phyloP scores from a whole-genome alignment of 139 green algal genomes.

The Coelastrella sp. region DNA sequence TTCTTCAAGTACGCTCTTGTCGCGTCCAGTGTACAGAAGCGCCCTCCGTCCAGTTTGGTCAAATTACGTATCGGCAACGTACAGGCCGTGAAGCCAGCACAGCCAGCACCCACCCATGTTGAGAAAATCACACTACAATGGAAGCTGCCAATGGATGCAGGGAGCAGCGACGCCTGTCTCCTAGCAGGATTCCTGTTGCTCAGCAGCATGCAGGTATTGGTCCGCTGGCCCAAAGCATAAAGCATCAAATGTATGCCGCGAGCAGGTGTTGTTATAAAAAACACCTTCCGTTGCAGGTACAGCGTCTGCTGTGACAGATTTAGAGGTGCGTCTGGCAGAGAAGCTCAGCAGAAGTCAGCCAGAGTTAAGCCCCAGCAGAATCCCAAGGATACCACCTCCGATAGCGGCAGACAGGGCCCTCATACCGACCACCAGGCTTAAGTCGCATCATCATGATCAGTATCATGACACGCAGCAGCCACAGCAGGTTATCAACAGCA shows the following conservation, averaged over 20 bases:
- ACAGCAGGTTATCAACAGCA: too few species aligned
- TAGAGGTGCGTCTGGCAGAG: background rate
- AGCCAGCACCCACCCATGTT: background rate
- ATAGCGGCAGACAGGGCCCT: background rate
- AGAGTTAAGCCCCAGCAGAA: conserved; percentile 24
- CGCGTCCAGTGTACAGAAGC: too few species aligned
- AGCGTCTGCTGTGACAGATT: background rate
- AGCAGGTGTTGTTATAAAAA: too few species aligned
- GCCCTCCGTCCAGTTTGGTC: too few species aligned
- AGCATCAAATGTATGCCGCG: too few species aligned
- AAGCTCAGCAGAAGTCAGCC: background rate
- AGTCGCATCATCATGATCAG: too few species aligned
- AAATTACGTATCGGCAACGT: too few species aligned
- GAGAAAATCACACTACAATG: background rate
- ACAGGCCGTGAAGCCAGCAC: too few species aligned
- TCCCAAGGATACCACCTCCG: background rate
- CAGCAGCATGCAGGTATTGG: background rate
- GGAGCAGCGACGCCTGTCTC: background rate
- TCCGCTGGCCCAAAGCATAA: too few species aligned
- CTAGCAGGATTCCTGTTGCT: background rate
- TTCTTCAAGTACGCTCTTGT: too few species aligned
- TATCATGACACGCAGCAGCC: too few species aligned
- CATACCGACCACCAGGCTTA: background rate
- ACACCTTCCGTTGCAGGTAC: too few species aligned
- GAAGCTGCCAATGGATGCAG: background rate